Evolutionary conservation across 1,284 basidiomycete species (phyloP).

Genomic region (Phellopilus nigrolimitatus): DNA sequence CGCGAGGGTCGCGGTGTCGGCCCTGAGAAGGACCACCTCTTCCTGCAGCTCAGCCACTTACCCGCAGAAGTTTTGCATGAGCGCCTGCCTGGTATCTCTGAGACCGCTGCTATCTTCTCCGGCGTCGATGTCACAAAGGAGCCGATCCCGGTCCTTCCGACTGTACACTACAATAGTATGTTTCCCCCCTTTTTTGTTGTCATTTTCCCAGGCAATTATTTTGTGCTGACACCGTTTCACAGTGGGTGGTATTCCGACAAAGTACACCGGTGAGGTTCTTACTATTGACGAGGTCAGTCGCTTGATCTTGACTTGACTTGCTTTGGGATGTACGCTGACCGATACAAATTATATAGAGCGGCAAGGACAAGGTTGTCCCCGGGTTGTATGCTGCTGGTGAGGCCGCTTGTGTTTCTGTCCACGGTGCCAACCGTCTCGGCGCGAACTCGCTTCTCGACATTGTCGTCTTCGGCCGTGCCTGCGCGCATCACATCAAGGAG

Average conservation of each 20-base stretch:
- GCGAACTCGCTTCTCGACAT: slow-evolving; percentile 99
- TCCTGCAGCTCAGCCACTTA: slow-evolving; percentile 95
- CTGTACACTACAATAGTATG: slow-evolving; percentile 94
- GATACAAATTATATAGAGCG: slow-evolving; percentile 51
- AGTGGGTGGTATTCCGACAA: slow-evolving; percentile 99
- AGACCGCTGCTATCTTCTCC: slow-evolving; percentile 98
- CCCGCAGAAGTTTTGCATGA: slow-evolving; percentile 96
- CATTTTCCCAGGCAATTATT: slow-evolving; percentile 3
- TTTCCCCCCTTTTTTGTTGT: slow-evolving; percentile 12
- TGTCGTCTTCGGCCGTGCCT: slow-evolving; percentile 98
- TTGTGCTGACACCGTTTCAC: slow-evolving; percentile 24
- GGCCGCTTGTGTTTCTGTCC: slow-evolving; percentile 98
- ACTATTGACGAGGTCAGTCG: slow-evolving; percentile 62
- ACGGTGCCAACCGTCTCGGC: slow-evolving; percentile 98
- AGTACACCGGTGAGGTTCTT: slow-evolving; percentile 96
- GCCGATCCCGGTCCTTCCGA: slow-evolving; percentile 95
- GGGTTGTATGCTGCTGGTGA: slow-evolving; percentile 99
- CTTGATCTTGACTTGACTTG: not conserved
- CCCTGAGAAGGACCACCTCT: slow-evolving; percentile 97
- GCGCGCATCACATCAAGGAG: slow-evolving; percentile 96
- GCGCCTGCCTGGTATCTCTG: slow-evolving; percentile 98
- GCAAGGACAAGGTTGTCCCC: slow-evolving; percentile 93
- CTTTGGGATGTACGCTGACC: too few relatives aligned
- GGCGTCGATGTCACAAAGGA: slow-evolving; percentile 99
- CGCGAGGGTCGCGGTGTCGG: slow-evolving; percentile 99